Evolutionary conservation across 2,329 filamentous ascomycete genomes (phyloP).

Genomic region (Lasiodiplodia theobromae): DNA sequence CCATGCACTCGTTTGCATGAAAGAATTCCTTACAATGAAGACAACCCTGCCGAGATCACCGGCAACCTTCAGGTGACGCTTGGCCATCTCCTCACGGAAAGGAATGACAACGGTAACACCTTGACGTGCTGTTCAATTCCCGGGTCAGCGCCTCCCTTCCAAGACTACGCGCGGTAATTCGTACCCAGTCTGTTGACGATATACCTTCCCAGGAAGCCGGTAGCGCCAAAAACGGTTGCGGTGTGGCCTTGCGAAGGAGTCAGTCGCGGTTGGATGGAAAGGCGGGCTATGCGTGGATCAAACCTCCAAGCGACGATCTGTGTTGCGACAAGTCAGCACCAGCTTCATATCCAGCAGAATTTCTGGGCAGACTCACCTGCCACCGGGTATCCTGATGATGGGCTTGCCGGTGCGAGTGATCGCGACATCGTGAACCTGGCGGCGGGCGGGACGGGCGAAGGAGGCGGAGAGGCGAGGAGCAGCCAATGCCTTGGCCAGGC

Average conservation of each 20-base stretch:
- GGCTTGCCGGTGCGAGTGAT: constrained; percentile 97
- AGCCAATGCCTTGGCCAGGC: constrained; percentile 43
- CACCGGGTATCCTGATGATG: constrained; percentile 85
- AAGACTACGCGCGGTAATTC: constrained; percentile 33
- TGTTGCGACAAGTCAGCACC: constrained; percentile 31
- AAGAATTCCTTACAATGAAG: constrained; percentile 72
- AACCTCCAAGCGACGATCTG: constrained; percentile 87
- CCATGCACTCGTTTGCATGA: neutral
- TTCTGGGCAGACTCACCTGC: constrained; percentile 68
- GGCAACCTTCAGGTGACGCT: constrained; percentile 94
- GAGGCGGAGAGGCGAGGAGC: constrained; percentile 37
- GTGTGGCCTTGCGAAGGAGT: constrained; percentile 75
- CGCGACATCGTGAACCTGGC: constrained; percentile 75
- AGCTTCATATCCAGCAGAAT: constrained; percentile 37
- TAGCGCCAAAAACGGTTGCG: constrained; percentile 96
- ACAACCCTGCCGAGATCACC: constrained; percentile 90
- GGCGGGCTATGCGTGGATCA: constrained; percentile 25
- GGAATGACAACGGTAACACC: constrained; percentile 95
- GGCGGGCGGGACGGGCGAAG: constrained; percentile 23
- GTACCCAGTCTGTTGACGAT: constrained; percentile 93
- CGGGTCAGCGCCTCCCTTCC: neutral
- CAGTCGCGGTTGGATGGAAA: constrained; percentile 37
- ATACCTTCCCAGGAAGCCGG: constrained; percentile 93
- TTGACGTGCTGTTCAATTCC: constrained; percentile 70
- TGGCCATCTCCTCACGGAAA: constrained; percentile 96